phyloP scores from a whole-genome alignment of 1,284 basidiomycete species.

The Pterulicium gracile region DNA sequence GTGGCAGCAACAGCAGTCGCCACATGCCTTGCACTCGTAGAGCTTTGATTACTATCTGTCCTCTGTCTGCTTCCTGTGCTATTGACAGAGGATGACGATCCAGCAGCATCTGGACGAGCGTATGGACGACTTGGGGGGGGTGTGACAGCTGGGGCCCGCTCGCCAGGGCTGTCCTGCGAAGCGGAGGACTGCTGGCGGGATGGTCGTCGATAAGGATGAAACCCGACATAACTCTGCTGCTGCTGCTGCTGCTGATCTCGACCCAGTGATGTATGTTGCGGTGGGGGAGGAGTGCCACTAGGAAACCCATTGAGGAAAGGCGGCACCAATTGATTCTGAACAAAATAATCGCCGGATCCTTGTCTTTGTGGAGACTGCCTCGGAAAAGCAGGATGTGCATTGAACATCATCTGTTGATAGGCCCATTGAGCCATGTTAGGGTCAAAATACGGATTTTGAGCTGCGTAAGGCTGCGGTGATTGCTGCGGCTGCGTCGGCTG shows the following conservation, averaged over 20 bases:
- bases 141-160: conserved; percentile 21
- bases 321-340: conserved; percentile 37
- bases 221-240: conserved; percentile 60
- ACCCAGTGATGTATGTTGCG: conserved; percentile 20
- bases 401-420: conserved; percentile 80
- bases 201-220: conserved; percentile 75
- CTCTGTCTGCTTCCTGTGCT: conserved; percentile 41
- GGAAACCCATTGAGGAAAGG: conserved; percentile 52
- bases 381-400: conserved; percentile 46
- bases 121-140: conserved; percentile 43
- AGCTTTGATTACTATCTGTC: conserved; percentile 52
- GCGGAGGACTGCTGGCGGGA: conserved; percentile 25
- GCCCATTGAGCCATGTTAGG: conserved; percentile 74
- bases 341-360: conserved; percentile 40
- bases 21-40: conserved; percentile 26
- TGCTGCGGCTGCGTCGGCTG: conserved; percentile 35
- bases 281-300: conserved; percentile 58
- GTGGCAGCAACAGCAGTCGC: conserved; percentile 22
- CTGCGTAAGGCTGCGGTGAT: conserved; percentile 27
- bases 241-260: conserved; percentile 37
- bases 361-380: conserved; percentile 16
- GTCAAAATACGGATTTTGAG: conserved; percentile 51
- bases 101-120: conserved; percentile 63
- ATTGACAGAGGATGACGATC: conserved; percentile 63
- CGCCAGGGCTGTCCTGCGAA: conserved; percentile 13